Conservation (phyloP, 1,284 basidiomycete species). For the Porodaedalea pini region DNA sequence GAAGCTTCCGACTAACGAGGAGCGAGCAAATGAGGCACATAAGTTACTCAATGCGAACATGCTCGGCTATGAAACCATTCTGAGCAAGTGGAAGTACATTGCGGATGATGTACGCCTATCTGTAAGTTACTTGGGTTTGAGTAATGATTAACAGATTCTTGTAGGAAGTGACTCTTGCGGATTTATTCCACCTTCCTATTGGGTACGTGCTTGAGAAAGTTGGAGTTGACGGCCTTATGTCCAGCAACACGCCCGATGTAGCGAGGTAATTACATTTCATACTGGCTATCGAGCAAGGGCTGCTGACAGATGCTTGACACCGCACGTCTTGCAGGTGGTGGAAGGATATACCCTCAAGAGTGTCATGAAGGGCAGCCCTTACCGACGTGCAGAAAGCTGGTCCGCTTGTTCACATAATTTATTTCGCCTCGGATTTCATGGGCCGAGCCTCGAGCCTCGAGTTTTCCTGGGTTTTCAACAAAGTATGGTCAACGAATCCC, state of each 20-base stretch:
- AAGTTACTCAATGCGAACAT: conserved; percentile 33
- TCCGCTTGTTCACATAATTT: not conserved
- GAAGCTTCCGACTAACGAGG: not conserved
- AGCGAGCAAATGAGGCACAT: not conserved
- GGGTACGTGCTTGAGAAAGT: conserved; percentile 3
- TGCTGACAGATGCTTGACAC: not conserved
- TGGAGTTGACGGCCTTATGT: not conserved
- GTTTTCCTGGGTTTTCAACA: too few relatives aligned
- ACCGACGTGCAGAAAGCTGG: not conserved
- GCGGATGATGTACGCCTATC: conserved; percentile 37
- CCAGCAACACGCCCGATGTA: conserved; percentile 5
- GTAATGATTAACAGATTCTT: not conserved
- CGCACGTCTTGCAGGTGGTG: conserved; percentile 4
- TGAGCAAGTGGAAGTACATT: conserved; percentile 45
- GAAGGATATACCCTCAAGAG: conserved; percentile 4
- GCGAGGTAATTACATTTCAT: not conserved
- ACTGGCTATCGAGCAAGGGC: conserved; percentile 11
- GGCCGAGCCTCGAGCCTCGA: too few relatives aligned
- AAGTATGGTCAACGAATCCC: too few relatives aligned
- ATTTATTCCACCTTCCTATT: conserved; percentile 17
- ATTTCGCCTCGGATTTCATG: not conserved
- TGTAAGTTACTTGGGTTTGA: not conserved
- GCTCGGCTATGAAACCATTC: conserved; percentile 43
- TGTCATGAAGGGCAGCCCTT: conserved; percentile 11
- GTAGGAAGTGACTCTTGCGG: conserved; percentile 11